Evolutionary conservation across 2,329 filamentous ascomycete species (phyloP).

Genomic region (Knoxdaviesia proteae): DNA sequence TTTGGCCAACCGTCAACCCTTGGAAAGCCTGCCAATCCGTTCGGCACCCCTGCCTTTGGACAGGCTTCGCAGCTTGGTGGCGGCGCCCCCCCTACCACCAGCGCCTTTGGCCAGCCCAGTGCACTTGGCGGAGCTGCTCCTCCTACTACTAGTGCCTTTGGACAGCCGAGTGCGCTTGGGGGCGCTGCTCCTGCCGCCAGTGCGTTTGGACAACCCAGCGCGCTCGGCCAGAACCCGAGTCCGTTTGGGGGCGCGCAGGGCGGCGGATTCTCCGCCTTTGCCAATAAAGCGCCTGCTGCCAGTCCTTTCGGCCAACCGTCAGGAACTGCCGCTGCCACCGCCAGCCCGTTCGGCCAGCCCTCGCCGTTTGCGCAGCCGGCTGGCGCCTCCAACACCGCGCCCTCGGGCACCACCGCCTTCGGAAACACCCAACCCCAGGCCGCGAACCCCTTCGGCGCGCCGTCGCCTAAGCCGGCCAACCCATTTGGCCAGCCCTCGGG

Average conservation of each 20-base stretch:
- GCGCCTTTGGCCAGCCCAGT: constrained; percentile 4
- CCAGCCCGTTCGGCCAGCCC: constrained; percentile 16
- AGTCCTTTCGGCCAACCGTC: constrained; percentile 9
- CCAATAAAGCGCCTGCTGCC: background rate
- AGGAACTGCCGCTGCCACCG: background rate
- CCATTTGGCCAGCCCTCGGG: constrained; percentile 2
- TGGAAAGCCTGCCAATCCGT: constrained; percentile 13
- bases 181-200: too few relatives aligned
- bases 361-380: constrained; percentile 11
- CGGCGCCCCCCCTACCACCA: constrained; percentile 1
- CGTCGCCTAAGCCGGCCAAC: background rate
- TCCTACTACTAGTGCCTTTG: too few relatives aligned
- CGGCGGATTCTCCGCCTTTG: constrained; percentile 2
- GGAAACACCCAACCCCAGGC: background rate
- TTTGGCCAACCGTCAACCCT: constrained; percentile 17
- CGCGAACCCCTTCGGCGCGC: constrained; percentile 3
- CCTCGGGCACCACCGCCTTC: too few relatives aligned
- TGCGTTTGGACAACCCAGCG: background rate
- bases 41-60: constrained; percentile 10
- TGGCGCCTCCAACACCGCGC: too few relatives aligned
- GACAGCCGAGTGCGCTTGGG: background rate
- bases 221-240: constrained; percentile 16
- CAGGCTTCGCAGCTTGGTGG: constrained; percentile 1
- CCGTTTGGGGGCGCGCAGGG: constrained; percentile 12
- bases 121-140: background rate